Base-by-base conservation (phyloP, 441 rosid species). In the Gossypium gossypioides region DNA sequence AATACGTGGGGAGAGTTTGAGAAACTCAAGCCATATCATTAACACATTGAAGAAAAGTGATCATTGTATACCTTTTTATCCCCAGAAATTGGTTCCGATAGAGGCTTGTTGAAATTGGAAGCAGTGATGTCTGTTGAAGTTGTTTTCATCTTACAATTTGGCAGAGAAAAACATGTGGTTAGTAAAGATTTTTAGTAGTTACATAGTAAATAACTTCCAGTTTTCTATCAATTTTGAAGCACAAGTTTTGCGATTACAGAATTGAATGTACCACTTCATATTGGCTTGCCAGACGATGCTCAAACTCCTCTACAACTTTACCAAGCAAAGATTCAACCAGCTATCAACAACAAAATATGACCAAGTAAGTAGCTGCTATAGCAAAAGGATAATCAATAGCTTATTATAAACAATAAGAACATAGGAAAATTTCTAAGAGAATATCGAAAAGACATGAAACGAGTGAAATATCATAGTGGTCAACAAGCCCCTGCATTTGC, bases 271-370 rank as follows among this genome's bases (percentile, higher is more conserved):
- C 97, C 94, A 75, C 68, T 52, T 84, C 88, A 77, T 72, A 60
- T 72, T 89, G 96, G 81, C 79, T 86, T 63, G 86, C 82, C 69
- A 92, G 84, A 51, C 95, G 91, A 60, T 82, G 84, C 81, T 92
- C 96, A 79, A 92, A 95, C 87, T 89, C 98, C 81, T 92, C 77
- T 40, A 81, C 89, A 67, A 92, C 90, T 82, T 89, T 91, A 66
- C 88, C 85, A 62, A 95, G 86, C 61, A 95, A 88, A n/a, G 96
- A 87, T 85, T 92, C 98, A 78, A 89, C 85, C 84, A 92, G 73
- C 97, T 95, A 80, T 76, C 61, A 62, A 75, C 74, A 58, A 74
- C 63, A 71, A 58, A 59, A 67, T 69, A 73, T 68, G 60, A 56
- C 57, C 29, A 40, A 42, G 68, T 83, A 27, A 72, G 69, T 62